Base-by-base conservation (phyloP, 2,329 filamentous ascomycete species). In the Diaporthe velutina region DNA sequence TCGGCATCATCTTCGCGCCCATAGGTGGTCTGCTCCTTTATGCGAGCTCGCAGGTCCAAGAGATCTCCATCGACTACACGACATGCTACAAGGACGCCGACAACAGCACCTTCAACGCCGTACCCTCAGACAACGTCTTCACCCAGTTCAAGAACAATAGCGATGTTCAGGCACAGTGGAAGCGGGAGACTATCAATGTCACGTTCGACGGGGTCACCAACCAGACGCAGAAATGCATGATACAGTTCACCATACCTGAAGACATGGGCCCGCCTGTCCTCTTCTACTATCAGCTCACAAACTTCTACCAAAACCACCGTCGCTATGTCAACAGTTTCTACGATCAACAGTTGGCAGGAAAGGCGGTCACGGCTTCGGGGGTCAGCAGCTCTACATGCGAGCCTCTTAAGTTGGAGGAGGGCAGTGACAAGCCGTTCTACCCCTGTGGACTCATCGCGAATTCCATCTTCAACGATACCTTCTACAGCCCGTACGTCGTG, bases 271-370 rank as follows among this genome's bases (percentile, higher is more conserved):
- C 95, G 1, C 95, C 96, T 0, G 94, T 99, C 15, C 90, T 96
- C 76, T 92, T 98, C 84, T 99, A 98, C 87, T 99, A 99, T 84
- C 93, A 94, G 79, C 92, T 99, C 77, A 96, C 95, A 74, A 98
- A 98, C 85, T 99, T 99, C 86, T 98, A 98, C 87, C 97, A 99
- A 85, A 99, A 99, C 83, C 97, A 99, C 83, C 93, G 97, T 78
- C 93, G 96, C 83, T 99, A 99, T 79, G 97, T 98, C 76, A 94
- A 95, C 81, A 98, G 95, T 1, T 93, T 98, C 80, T 93, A 96
- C 81, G 89, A 93, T 74, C 88, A 94, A 70, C 97, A 99, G 84
- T 88, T 99, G 71, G 85, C 93, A 78, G 97, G 96, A 60, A 87
- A 91, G 8, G 88, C 88, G 15, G 89, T 94, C 25, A 86, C 87